Percentiles rank a stretch among this genome's conserved stretches.
These are phyloP conservation scores for Cercospora zeae-maydis DNA, from an alignment of 2,329 filamentous ascomycete species.

Conservation along the genomic window DNA sequence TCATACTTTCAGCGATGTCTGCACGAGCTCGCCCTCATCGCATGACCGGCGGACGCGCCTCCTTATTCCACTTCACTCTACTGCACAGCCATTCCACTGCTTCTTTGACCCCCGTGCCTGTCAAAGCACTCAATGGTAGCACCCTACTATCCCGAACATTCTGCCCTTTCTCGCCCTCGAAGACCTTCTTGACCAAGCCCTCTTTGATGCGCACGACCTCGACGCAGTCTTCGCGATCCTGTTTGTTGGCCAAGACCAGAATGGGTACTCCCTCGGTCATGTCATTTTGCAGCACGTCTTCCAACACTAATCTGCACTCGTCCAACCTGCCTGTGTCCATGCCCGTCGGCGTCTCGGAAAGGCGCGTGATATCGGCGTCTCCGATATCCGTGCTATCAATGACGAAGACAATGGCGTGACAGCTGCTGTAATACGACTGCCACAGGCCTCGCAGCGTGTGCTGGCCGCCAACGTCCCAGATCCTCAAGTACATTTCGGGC, in stretches of 20 bases:
- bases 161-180: slow-evolving; percentile 85
- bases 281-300: slow-evolving; percentile 80
- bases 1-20: too few relatives aligned
- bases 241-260: slow-evolving; percentile 92
- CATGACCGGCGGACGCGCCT: slow-evolving; percentile 87
- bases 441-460: slow-evolving; percentile 83
- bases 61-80: slow-evolving; percentile 94
- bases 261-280: slow-evolving; percentile 90
- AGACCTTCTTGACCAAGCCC: slow-evolving; percentile 88
- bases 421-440: slow-evolving; percentile 92
- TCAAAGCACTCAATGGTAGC: slow-evolving; percentile 86
- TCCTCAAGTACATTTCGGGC: slow-evolving; percentile 93
- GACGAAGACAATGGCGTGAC: slow-evolving; percentile 96
- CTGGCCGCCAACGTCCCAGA: slow-evolving; percentile 97
- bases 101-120: slow-evolving; percentile 77
- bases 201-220: slow-evolving; percentile 98
- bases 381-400: slow-evolving; percentile 94
- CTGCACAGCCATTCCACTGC: slow-evolving; percentile 96
- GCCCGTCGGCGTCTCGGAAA: slow-evolving; percentile 32
- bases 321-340: slow-evolving; percentile 61
- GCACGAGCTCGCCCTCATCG: slow-evolving; percentile 49
- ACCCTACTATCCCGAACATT: slow-evolving; percentile 88
- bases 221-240: slow-evolving; percentile 94
- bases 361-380: slow-evolving; percentile 65
- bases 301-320: slow-evolving; percentile 84